Evolutionary conservation across 1,284 basidiomycete species (phyloP), one percentile per base, ranked within the genome.

Genomic region (Schizophyllum amplum): DNA sequence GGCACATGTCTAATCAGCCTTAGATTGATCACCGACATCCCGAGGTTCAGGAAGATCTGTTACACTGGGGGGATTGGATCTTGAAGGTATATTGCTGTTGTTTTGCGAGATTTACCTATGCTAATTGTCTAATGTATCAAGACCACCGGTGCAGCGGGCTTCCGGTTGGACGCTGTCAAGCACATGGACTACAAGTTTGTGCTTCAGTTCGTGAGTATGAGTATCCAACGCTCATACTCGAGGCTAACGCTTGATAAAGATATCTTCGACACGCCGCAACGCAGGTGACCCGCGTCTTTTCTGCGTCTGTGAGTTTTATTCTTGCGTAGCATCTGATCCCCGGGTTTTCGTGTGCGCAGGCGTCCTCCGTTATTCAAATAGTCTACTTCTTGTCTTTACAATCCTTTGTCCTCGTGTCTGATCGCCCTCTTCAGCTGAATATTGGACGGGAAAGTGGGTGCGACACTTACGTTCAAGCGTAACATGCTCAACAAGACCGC

Each of bases 81-180:
- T 68, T 91, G 7, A 71, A 86, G 67, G 89, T 87, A 62, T 47
- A 67, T 24, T 53, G 20, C 9, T 17, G 15, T 33, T 21, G 15
- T 52, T 24, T 27, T 49, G 5, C 47, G 25, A 33, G 52, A 47
- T 17, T 26, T 42, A 24, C 50, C 7, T 56, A 15, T 53, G 52
- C 15, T 13, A 17, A 48, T 24, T 9, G 54, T 51, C 25, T 55
- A 20, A 25, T n/a, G n/a, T n/a, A n/a, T n/a, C n/a, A 65, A 94
- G 83, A 88, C 86, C 47, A 93, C 90, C 1, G 87, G 86, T 4
- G 90, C 85, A 9, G 75, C 76, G 24, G 94, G 94, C 2, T 94
- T 94, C 71, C 79, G 93, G 50, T 79, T 95, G 42, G 94, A 95
- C 65, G 94, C 93, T 11, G 90, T 94, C 65, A 95, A 94, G 68